Percentiles rank a stretch among this genome's conserved stretches.
Conservation (phyloP, 2,329 filamentous ascomycete species). For the Metarhizium anisopliae region DNA sequence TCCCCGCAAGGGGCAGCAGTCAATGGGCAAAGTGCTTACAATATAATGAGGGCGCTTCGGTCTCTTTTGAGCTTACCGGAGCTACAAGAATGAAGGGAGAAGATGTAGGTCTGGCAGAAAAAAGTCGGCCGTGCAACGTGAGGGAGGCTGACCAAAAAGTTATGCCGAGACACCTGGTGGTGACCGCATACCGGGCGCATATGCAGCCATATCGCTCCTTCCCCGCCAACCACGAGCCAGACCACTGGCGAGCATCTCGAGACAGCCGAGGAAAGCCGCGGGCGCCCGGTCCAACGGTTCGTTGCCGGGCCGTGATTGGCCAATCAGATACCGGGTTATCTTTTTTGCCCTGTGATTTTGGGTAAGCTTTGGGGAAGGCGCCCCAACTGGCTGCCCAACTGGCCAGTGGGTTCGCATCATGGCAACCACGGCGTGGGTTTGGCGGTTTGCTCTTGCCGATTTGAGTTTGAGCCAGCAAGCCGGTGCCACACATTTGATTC, state of each 20-base stretch:
- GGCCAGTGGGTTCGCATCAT: too few relatives aligned
- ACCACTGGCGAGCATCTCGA: not conserved
- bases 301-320: constrained; percentile 16
- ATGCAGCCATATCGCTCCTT: not conserved
- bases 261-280: constrained; percentile 27
- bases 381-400: too few relatives aligned
- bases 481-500: too few relatives aligned
- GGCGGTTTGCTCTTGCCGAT: too few relatives aligned
- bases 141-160: not conserved
- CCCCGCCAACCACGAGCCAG: constrained; percentile 1
- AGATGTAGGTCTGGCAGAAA: not conserved
- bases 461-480: too few relatives aligned
- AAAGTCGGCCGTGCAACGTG: not conserved
- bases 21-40: not conserved
- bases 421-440: too few relatives aligned
- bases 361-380: too few relatives aligned
- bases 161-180: not conserved
- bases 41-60: not conserved
- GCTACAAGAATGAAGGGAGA: not conserved
- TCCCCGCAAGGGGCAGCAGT: not conserved
- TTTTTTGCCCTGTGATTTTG: constrained; percentile 5
- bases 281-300: constrained; percentile 13
- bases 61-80: not conserved
- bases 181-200: not conserved
- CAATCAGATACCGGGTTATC: constrained; percentile 14